Evolutionary conservation across 441 rosid species (phyloP), one percentile per base, ranked within the genome.

Genomic region (Brassica balearica): DNA sequence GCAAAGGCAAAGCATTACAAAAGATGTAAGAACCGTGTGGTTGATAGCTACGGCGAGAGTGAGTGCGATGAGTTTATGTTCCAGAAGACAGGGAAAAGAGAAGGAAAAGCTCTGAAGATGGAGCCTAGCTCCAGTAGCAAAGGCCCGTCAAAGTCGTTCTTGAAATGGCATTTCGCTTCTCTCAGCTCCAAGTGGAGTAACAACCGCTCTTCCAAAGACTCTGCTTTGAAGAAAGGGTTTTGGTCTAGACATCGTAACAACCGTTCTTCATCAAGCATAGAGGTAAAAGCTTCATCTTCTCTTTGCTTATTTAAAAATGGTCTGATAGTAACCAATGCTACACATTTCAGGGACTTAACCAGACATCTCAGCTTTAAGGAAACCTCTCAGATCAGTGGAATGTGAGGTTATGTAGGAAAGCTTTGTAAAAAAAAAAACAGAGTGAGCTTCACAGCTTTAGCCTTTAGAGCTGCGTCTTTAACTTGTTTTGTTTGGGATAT

Each of bases 211-310:
- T 81, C 91, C 20, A 89, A 85, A 46, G 88, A 84, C 66, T 83
- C 91, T 60, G 64, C 86, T 9, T 78, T 84, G 81, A 94, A 89
- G 81, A 94, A 81, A 71, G 87, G 93, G 56, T 92, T 94, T 78
- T 92, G 92, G 97, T 77, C 90, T 32, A 87, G 90, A 76, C 86
- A 89, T 81, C 85, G 87, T 72, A 90, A 84, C 78, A 85, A 87
- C 76, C 86, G 84, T 68, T 71, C 81, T 75, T 73, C 73, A 27
- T 71, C 74, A 72, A 80, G 74, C 80, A 68, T 80, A 60, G 58
- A 51, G 58, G 58, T 51, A 51, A 51, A 34, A 48, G 17, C 2
- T 51, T 6, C 58, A 14, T 51, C 58, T 34, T 34, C 8, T 34
- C 41, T 38, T 38, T 38, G 2, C 41, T 34, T 6, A 34, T 34